phyloP scores from a whole-genome alignment of 768 basidiomycete genomes.

The Rhodotorula kratochvilovae region DNA sequence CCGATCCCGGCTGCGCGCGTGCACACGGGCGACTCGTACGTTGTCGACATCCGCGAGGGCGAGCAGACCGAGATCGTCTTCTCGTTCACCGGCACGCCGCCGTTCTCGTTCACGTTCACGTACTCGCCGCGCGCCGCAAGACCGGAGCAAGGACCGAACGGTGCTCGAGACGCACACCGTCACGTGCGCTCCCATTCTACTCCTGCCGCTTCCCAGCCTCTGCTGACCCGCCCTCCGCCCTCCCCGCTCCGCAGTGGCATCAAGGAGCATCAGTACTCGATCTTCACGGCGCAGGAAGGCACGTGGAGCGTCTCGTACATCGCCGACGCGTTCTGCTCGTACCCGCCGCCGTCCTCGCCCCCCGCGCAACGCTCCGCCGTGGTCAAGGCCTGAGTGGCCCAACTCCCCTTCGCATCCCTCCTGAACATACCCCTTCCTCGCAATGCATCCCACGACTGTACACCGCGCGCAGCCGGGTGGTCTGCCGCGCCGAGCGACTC shows the following conservation, averaged over 20 bases:
- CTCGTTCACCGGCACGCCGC: conserved; percentile 81
- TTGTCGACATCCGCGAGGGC: conserved; percentile 87
- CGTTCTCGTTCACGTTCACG: conserved; percentile 94
- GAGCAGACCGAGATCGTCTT: conserved; percentile 84
- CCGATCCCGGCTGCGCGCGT: conserved; percentile 83
- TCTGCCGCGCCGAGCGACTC: no score
- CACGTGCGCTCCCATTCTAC: conserved; percentile 55
- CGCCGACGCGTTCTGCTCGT: conserved; percentile 81
- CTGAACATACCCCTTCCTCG: no score
- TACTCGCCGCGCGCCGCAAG: conserved; percentile 60
- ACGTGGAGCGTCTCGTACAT: conserved; percentile 85
- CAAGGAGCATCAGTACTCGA: conserved; percentile 69
- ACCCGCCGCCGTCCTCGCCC: conserved; percentile 78
- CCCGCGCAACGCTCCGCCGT: conserved; percentile 45
- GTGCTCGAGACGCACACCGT: conserved; percentile 90
- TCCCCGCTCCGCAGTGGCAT: conserved; percentile 38
- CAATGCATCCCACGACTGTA: neutral
- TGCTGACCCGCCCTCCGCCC: neutral
- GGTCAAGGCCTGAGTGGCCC: conserved; percentile 44
- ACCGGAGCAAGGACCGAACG: conserved; percentile 59
- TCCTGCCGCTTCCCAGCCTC: neutral
- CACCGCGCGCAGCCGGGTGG: no score
- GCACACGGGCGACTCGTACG: conserved; percentile 71
- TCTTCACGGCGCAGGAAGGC: conserved; percentile 89
- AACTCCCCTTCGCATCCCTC: no score